phyloP scores from a whole-genome alignment of 2,329 filamentous ascomycete genomes.

The Diaporthe sp. region DNA sequence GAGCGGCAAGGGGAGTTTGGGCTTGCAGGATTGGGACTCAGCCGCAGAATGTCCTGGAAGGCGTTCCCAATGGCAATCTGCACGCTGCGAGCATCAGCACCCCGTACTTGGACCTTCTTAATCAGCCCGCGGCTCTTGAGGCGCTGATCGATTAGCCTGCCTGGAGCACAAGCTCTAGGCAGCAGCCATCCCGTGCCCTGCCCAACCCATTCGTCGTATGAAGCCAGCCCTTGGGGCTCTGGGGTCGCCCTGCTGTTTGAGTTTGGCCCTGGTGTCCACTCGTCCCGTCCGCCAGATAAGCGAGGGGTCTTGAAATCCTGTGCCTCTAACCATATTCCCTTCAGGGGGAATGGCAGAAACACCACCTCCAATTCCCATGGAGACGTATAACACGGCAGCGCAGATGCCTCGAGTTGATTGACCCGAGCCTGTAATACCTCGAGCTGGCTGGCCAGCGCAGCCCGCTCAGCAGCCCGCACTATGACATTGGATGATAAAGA shows the following conservation, averaged over 20 bases:
- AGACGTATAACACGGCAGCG: slow-evolving; percentile 68
- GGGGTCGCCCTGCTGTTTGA: slow-evolving; percentile 55
- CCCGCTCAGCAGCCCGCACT: slow-evolving; percentile 51
- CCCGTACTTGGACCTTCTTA: slow-evolving; percentile 69
- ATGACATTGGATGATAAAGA: slow-evolving; percentile 58
- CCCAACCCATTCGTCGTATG: slow-evolving; percentile 59
- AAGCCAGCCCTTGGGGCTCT: slow-evolving; percentile 55
- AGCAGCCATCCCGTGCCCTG: slow-evolving; percentile 70
- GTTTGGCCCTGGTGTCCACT: slow-evolving; percentile 66
- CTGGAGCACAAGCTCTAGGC: slow-evolving; percentile 74
- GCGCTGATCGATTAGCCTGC: slow-evolving; percentile 73
- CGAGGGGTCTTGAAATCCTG: slow-evolving; percentile 58
- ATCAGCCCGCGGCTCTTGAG: slow-evolving; percentile 80
- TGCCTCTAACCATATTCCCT: slow-evolving; percentile 63
- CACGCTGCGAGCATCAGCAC: slow-evolving; percentile 75
- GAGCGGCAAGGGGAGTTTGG: slow-evolving; percentile 42
- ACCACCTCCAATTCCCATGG: slow-evolving; percentile 84
- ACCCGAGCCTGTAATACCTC: slow-evolving; percentile 62
- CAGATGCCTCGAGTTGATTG: slow-evolving; percentile 64
- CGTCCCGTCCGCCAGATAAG: slow-evolving; percentile 49
- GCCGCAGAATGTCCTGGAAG: slow-evolving; percentile 67
- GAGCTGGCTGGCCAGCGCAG: slow-evolving; percentile 62
- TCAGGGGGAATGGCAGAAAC: slow-evolving; percentile 75
- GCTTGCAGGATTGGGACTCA: slow-evolving; percentile 50
- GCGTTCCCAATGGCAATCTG: slow-evolving; percentile 70